Base-by-base conservation (phyloP, 2,329 filamentous ascomycete genomes). In the Penicillium crustosum region DNA sequence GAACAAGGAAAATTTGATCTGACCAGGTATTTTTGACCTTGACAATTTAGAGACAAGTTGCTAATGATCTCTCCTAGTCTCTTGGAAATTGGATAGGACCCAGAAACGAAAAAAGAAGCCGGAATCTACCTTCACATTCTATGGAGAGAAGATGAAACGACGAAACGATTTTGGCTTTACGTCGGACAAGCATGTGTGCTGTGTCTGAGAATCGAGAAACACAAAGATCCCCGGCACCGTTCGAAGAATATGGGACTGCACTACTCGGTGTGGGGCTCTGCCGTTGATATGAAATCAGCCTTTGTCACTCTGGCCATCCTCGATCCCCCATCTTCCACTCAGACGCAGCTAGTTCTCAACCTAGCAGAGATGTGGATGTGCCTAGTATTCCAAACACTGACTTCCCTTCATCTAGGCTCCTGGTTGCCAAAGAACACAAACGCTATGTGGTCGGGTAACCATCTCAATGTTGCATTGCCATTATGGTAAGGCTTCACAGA, bases 381-480 rank as follows among this genome's bases (percentile, higher is more conserved):
- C 21, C 44, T 52, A 23, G 17, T 57, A 2, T 62, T 61, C 21
- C 55, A 61, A 43, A 61, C 58, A n/a, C 27, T 62, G 15, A 43
- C 43, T 13, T 17, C 35, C 12, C 6, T 51, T 23, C 41, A 57
- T 23, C 25, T 62, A n/a, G 49, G 33, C 59, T 57, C 35, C 35
- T 43, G 41, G 23, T 43, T 63, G 15, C 55, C 55, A 2, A 13
- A 48, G 21, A 23, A 8, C 19, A 23, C 49, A 6, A 42, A 39
- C 2, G 21, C 25, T 7, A 17, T 54, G 10, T 63, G 55, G 55
- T 29, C 49, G 15, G 55, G 61, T 17, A 42, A 47, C 31, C 55
- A 63, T 50, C 36, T 63, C 8, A 59, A 63, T 43, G 47, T 63
- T 47, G 55, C 51, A 19, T 49, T 54, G 35, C 60, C 60, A 19